phyloP scores from a whole-genome alignment of 106 monocot genomes.

The Dioscorea dumetorum region DNA sequence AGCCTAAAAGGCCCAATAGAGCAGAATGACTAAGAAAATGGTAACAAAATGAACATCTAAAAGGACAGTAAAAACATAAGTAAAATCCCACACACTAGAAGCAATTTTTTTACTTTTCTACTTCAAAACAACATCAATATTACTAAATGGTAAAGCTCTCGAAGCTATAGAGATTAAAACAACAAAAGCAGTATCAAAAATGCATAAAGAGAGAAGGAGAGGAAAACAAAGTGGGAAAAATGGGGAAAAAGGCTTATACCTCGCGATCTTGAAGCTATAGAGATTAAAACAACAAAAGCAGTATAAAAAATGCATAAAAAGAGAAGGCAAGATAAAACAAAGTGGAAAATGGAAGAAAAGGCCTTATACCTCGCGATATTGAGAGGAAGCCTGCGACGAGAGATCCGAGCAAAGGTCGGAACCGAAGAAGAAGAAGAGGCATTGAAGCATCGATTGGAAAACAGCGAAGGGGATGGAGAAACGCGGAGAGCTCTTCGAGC shows the following conservation, averaged over 20 bases:
- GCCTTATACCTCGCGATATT: neutral
- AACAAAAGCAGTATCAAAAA: no score
- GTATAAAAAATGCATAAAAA: neutral
- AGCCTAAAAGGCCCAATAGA: constrained; percentile 12
- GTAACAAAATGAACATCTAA: neutral
- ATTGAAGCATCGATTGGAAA: neutral
- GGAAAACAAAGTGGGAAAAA: no score
- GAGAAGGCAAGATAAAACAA: neutral
- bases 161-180: no score
- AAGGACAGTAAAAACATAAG: neutral
- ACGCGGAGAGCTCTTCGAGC: neutral
- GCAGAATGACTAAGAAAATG: neutral
- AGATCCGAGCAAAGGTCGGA: constrained; percentile 1
- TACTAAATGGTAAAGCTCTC: no score
- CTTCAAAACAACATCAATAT: no score
- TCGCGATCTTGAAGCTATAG: no score
- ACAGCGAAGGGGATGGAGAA: neutral
- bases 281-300: neutral
- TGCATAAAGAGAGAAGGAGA: no score
- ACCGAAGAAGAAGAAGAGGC: neutral
- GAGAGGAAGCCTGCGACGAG: neutral
- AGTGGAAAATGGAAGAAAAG: neutral
- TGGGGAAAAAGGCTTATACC: no score
- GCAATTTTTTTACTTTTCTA: neutral
- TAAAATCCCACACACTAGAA: neutral